These are phyloP conservation scores for Myriosclerotinia duriaeana DNA, from an alignment of 2,329 filamentous ascomycete genomes.

Conservation along the genomic window DNA sequence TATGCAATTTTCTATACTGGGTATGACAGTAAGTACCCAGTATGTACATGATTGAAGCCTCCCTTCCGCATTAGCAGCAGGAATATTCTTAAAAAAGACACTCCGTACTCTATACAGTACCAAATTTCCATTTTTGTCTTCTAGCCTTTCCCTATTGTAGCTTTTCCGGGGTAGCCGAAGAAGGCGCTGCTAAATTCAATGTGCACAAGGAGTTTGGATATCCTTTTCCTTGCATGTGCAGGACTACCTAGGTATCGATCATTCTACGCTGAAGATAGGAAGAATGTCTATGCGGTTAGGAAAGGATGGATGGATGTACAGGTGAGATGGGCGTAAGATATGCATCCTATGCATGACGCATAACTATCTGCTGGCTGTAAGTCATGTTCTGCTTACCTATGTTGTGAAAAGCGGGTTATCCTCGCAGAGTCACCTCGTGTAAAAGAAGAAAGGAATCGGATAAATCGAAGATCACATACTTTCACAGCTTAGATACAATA, in stretches of 20 bases:
- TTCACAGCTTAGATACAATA: no score
- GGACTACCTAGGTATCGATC: background rate
- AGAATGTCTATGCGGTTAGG: conserved; percentile 5
- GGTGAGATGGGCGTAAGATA: background rate
- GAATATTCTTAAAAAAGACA: background rate
- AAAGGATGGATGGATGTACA: background rate
- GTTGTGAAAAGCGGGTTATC: conserved; percentile 5
- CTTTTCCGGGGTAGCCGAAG: conserved; percentile 15
- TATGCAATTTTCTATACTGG: background rate
- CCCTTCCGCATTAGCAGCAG: background rate
- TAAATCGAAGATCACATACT: background rate
- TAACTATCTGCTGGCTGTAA: background rate
- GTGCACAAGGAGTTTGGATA: background rate
- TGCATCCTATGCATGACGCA: no score
- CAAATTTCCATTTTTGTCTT: background rate
- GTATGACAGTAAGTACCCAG: background rate
- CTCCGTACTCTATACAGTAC: background rate
- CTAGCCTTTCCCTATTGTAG: background rate
- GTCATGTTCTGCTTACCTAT: background rate
- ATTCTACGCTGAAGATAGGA: conserved; percentile 7
- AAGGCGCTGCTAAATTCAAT: conserved; percentile 10
- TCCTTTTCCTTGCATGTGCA: conserved; percentile 10
- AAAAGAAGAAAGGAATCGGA: background rate
- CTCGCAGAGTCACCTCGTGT: background rate
- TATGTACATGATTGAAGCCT: background rate